Percentiles rank a stretch among this genome's conserved stretches.
phyloP scores from a whole-genome alignment of 2,329 filamentous ascomycete species.

The Xylariaceae sp. region DNA sequence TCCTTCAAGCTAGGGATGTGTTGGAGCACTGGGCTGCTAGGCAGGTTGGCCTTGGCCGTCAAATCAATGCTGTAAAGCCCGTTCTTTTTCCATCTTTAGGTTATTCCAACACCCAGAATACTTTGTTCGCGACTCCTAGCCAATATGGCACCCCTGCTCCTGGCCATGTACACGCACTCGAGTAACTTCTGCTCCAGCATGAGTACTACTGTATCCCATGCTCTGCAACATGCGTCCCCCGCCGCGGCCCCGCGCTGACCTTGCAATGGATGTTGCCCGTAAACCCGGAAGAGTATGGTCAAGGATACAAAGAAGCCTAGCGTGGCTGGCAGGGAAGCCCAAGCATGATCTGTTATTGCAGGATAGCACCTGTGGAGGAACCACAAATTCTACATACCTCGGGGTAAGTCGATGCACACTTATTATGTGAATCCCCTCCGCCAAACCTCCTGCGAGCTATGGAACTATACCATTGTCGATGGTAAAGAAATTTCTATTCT shows the following conservation, averaged over 20 bases:
- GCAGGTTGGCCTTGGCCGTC: constrained; percentile 7
- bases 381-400: constrained; percentile 23
- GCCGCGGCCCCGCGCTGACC: constrained; percentile 34
- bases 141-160: constrained; percentile 32
- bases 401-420: constrained; percentile 19
- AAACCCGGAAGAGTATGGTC: constrained; percentile 25
- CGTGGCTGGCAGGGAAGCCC: constrained; percentile 28
- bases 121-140: constrained; percentile 16
- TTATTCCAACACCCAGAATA: constrained; percentile 3
- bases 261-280: constrained; percentile 30
- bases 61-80: constrained; percentile 2
- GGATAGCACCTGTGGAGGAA: constrained; percentile 17
- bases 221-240: constrained; percentile 26
- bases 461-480: constrained; percentile 10
- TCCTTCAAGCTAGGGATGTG: too few species aligned
- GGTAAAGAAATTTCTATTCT: neutral
- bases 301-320: constrained; percentile 23
- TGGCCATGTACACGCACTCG: constrained; percentile 23
- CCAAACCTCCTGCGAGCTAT: constrained; percentile 12
- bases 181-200: constrained; percentile 23
- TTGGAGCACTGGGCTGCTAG: neutral
- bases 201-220: constrained; percentile 26
- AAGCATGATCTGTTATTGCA: constrained; percentile 22
- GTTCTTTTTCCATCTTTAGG: neutral
- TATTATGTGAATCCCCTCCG: constrained; percentile 26